Evolutionary conservation across 345 rosid species (phyloP).

Genomic region (Trapa bicornis): DNA sequence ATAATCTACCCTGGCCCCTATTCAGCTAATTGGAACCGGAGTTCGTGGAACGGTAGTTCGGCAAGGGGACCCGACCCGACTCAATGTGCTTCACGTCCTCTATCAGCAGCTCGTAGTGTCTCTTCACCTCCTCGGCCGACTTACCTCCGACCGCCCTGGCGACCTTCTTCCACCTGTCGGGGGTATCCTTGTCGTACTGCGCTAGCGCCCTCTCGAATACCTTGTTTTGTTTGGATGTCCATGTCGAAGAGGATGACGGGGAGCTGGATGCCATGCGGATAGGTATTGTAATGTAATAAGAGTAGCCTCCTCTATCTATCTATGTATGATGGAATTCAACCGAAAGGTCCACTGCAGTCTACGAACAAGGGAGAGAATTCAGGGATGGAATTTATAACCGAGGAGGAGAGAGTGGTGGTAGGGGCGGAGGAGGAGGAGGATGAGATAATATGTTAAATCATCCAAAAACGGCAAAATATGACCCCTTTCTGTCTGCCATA

Average conservation of each 20-base stretch:
- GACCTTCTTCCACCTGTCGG: slow-evolving; percentile 85
- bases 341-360: background rate
- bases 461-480: slow-evolving; percentile 14
- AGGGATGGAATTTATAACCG: slow-evolving; percentile 39
- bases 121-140: slow-evolving; percentile 64
- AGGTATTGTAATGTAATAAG: too few relatives aligned
- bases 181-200: slow-evolving; percentile 62
- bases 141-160: slow-evolving; percentile 70
- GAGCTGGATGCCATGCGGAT: slow-evolving; percentile 48
- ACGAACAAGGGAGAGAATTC: slow-evolving; percentile 10
- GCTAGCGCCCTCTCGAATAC: slow-evolving; percentile 71
- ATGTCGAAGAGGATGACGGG: slow-evolving; percentile 24
- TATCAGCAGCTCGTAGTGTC: slow-evolving; percentile 57
- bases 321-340: background rate
- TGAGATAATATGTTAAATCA: slow-evolving; percentile 29
- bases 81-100: slow-evolving; percentile 74
- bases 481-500: slow-evolving; percentile 19
- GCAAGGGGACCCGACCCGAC: slow-evolving; percentile 59
- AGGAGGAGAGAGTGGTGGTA: slow-evolving; percentile 15
- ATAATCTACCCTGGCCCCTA: too few relatives aligned
- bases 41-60: slow-evolving; percentile 26
- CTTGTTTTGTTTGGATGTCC: slow-evolving; percentile 75
- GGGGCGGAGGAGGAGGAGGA: slow-evolving; percentile 49
- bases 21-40: too few relatives aligned
- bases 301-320: background rate